Base-by-base conservation (phyloP, 805 yeast genomes). In the Wickerhamomyces strasburgensis region DNA sequence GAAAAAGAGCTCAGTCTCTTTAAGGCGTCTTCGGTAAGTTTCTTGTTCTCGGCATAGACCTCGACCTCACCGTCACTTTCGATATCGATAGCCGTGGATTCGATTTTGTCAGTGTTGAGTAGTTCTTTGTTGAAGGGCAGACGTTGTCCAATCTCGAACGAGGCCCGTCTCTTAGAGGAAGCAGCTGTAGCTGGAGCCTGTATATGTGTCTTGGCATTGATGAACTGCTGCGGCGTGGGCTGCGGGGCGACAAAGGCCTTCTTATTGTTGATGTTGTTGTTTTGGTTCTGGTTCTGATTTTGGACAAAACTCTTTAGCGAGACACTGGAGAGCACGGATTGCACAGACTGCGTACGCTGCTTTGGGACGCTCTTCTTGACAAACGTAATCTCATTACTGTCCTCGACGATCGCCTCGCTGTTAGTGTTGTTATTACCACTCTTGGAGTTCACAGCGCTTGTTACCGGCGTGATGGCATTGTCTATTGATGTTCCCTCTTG, bases 371-470 rank as follows among this genome's bases (percentile, higher is more conserved):
- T 90, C 58, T 77, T 48, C 74, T 80, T 68, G 68, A 76, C 58
- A 58, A 78, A 54, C 61, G 73, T 60, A 78, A 83, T 61, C 72
- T 86, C 39, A 68, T 74, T 56, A 68, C 89, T 48, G 73, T 80
- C 61, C 78, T 82, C 61, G 86, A 83, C 35, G 14, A 38, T 38
- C 13, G 37, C 38, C 9, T 31, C 40, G 23, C 27, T 17, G 33
- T 19, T 19, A 32, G 34, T 4, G 31, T 15, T 15, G 27, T 17
- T 35, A 19, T 15, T 26, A 29, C 18, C 19, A 4, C 30, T 23
- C 13, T 9, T 29, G 19, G 2, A 21, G 27, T 28, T n/a, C n/a
- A n/a, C 11, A 21, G 25, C 25, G 11, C 25, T 21, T 34, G 21
- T 14, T 28, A 26, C 23, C 19, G 39, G n/a, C 15, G 24, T n/a